These are phyloP conservation scores for Fusarium sulawesiense DNA, from an alignment of 2,329 filamentous ascomycete genomes.

Conservation along the genomic window DNA sequence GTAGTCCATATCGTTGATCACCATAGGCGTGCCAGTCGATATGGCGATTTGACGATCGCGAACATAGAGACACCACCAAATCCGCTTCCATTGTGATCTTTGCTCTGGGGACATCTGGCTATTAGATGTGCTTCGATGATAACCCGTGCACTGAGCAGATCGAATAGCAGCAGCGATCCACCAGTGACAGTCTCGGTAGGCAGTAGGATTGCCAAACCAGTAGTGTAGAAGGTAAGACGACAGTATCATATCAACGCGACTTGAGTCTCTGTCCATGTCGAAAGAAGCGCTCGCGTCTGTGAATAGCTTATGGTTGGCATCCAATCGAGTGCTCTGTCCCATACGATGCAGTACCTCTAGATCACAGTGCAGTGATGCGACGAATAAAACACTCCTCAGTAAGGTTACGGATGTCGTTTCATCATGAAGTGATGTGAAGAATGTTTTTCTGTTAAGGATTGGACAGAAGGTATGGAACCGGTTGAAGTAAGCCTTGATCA, in stretches of 20 bases:
- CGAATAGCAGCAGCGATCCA: conserved; percentile 11
- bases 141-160: not conserved
- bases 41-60: conserved; percentile 8
- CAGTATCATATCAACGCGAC: not conserved
- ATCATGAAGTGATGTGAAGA: not conserved
- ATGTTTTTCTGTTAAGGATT: not conserved
- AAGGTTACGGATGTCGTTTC: not conserved
- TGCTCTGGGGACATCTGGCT: rapidly evolving
- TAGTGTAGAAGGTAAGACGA: conserved; percentile 24
- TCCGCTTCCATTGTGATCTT: not conserved
- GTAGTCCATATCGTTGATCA: not conserved
- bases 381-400: not conserved
- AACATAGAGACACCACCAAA: conserved; percentile 13
- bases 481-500: conserved; percentile 19
- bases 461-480: conserved; percentile 2
- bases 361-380: conserved; percentile 15
- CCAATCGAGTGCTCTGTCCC: conserved; percentile 1
- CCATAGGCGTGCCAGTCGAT: not conserved
- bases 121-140: not conserved
- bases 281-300: not conserved
- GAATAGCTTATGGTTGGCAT: not conserved
- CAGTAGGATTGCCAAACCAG: conserved; percentile 22
- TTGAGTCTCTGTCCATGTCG: not conserved
- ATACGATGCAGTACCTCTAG: not conserved
- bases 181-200: conserved; percentile 8